These are phyloP conservation scores for Jaapia argillacea DNA, from an alignment of 768 basidiomycete species.

Conservation along the genomic window DNA sequence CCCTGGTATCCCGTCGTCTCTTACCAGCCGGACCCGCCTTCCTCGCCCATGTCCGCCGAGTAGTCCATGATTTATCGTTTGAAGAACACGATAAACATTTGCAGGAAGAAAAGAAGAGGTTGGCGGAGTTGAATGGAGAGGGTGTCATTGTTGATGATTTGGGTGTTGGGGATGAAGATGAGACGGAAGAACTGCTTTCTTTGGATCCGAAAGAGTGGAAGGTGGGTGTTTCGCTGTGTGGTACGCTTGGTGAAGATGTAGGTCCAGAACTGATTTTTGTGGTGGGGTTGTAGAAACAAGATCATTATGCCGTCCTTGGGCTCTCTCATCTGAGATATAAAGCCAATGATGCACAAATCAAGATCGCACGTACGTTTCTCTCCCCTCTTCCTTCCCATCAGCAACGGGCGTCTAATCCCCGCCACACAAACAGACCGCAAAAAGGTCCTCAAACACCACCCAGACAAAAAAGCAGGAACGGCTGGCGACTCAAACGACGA, in stretches of 20 bases:
- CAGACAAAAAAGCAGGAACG: slow-evolving; percentile 84
- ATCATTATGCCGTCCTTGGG: slow-evolving; percentile 95
- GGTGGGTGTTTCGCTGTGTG: slow-evolving; percentile 30
- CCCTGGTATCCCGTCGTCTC: slow-evolving; percentile 39
- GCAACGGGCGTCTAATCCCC: too few species aligned
- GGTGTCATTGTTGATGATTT: slow-evolving; percentile 67
- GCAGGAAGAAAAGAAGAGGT: slow-evolving; percentile 40
- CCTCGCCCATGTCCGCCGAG: slow-evolving; percentile 70
- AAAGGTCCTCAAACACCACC: slow-evolving; percentile 98
- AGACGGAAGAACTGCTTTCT: slow-evolving; percentile 53
- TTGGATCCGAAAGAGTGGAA: slow-evolving; percentile 99
- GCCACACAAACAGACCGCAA: slow-evolving; percentile 94
- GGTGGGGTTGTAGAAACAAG: slow-evolving; percentile 76
- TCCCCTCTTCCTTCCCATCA: too few species aligned
- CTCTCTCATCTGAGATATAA: slow-evolving; percentile 82
- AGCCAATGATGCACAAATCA: slow-evolving; percentile 88
- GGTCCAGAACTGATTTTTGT: neutral
- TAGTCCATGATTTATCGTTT: slow-evolving; percentile 68
- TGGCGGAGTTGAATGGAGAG: slow-evolving; percentile 36
- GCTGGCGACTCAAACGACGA: slow-evolving; percentile 90
- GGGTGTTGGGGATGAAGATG: slow-evolving; percentile 88
- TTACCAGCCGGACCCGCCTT: slow-evolving; percentile 87
- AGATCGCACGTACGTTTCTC: slow-evolving; percentile 75
- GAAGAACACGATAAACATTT: slow-evolving; percentile 70
- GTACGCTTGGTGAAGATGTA: slow-evolving; percentile 1